Evolutionary conservation across 495 filamentous ascomycete species (phyloP).

Genomic region (Sporormia fimetaria): DNA sequence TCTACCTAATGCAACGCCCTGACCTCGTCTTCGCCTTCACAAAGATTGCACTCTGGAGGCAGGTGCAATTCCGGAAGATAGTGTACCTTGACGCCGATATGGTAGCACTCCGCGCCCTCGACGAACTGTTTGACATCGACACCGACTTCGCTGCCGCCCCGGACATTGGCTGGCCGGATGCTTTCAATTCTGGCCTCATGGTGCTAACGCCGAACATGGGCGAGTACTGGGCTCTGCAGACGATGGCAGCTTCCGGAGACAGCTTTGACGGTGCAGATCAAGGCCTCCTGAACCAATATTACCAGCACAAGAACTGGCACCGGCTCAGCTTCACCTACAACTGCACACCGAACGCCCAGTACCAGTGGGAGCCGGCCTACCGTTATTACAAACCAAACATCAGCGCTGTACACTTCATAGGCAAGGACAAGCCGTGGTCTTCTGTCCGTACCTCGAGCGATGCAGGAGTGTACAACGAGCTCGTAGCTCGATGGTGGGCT

Average conservation of each 20-base stretch:
- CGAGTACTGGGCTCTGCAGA: constrained; percentile 73
- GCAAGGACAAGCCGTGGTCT: constrained; percentile 79
- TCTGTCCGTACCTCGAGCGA: constrained; percentile 49
- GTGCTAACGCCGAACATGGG: constrained; percentile 74
- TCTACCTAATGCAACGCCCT: constrained; percentile 80
- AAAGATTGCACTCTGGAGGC: constrained; percentile 90
- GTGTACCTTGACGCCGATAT: constrained; percentile 90
- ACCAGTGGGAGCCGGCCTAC: constrained; percentile 93
- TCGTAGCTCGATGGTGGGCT: constrained; percentile 79
- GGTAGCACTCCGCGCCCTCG: constrained; percentile 73
- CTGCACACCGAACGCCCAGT: constrained; percentile 84
- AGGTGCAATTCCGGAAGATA: constrained; percentile 77
- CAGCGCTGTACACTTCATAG: constrained; percentile 87
- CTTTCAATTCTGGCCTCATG: constrained; percentile 97
- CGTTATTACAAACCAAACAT: constrained; percentile 81
- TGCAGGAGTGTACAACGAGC: constrained; percentile 63
- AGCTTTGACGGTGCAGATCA: constrained; percentile 98
- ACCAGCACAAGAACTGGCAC: constrained; percentile 60
- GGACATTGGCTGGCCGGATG: constrained; percentile 95
- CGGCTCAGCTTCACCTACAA: constrained; percentile 93
- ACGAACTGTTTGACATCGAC: constrained; percentile 76
- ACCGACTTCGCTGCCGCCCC: constrained; percentile 79
- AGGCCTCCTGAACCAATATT: constrained; percentile 91
- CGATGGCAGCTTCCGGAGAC: constrained; percentile 71
- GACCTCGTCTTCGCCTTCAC: constrained; percentile 89